Evolutionary conservation across 805 yeast genomes (phyloP), one percentile per base, ranked within the genome.

Genomic region (Monosporozyma servazzii): DNA sequence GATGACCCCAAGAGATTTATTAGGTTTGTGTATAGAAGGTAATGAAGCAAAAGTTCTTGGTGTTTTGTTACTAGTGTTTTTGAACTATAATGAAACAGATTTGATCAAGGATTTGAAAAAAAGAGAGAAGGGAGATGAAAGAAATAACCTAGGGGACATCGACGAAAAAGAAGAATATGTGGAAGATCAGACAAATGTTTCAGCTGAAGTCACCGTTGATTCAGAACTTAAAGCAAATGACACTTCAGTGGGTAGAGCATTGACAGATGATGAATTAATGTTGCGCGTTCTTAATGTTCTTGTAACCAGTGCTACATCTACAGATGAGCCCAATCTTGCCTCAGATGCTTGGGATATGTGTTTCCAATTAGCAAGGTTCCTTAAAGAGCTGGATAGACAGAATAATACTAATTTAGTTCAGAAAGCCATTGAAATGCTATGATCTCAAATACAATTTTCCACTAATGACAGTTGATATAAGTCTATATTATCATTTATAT

Each of bases 331-430:
- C 13, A 52, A 49, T 8, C 57, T 56, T 45, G 69, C 71, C 5
- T 58, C 61, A 4, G 68, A 65, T 11, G 59, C 60, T 3, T 67
- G 71, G 71, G 69, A 65, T 27, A 59, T 67, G 66, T 64, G 69
- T 25, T 65, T 67, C 53, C 71, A 67, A 48, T 50, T 67, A 31
- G 57, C 61, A 27, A 50, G 69, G 31, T 54, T 67, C 8, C 52
- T 67, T 30, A 59, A 57, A 41, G 65, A 59, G 11, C 53, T 65
- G 3, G 71, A 67, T 54, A 59, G 53, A 23, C 62, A 62, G 47
- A 65, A 62, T 41, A 51, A 57, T 15, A 60, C 66, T 0, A 42
- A 54, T 4, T 30, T 67, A 36, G 63, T 60, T 0, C 56, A 59
- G 20, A 54, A 57, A 31, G 67, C 68, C 8, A 42, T 64, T 18